These are phyloP conservation scores for Pseudogymnoascus sp. DNA, from an alignment of 2,329 filamentous ascomycete genomes.

Conservation along the genomic window DNA sequence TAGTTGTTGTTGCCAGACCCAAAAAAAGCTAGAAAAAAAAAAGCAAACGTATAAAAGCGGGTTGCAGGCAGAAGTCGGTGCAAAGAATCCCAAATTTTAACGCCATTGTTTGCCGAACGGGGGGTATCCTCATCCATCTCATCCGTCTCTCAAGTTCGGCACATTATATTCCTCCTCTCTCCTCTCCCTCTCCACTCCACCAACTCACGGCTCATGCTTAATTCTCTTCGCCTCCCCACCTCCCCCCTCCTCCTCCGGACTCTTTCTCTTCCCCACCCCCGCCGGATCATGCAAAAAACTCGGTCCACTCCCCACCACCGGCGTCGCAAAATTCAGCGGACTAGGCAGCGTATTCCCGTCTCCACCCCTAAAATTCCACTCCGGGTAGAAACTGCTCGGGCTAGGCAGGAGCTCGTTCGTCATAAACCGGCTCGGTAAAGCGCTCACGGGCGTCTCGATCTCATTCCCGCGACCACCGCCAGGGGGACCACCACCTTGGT, in stretches of 20 bases:
- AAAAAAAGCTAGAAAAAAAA: background rate
- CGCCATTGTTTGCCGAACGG: background rate
- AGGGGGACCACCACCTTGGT: conserved; percentile 34
- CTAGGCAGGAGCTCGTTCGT: conserved; percentile 81
- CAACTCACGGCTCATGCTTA: conserved; percentile 17
- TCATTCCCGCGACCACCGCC: conserved; percentile 33
- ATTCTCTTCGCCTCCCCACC: conserved; percentile 22
- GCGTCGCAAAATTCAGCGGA: conserved; percentile 87
- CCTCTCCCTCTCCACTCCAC: background rate
- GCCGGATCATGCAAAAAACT: conserved; percentile 37
- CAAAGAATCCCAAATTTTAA: background rate
- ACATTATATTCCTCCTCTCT: background rate
- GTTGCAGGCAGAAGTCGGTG: background rate
- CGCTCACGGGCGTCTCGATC: conserved; percentile 84
- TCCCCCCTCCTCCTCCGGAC: conserved; percentile 22
- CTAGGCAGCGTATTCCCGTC: conserved; percentile 85
- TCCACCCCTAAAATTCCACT: conserved; percentile 68
- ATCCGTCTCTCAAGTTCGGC: background rate
- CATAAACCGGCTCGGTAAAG: conserved; percentile 84
- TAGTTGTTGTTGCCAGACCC: background rate
- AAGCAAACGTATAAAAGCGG: background rate
- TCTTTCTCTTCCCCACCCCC: conserved; percentile 23
- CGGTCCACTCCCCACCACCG: conserved; percentile 53
- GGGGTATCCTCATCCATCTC: background rate
- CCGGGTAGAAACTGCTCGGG: conserved; percentile 84